phyloP scores from a whole-genome alignment of 352 stramenopile species.

The Thalassiosira livingstoniorum region DNA sequence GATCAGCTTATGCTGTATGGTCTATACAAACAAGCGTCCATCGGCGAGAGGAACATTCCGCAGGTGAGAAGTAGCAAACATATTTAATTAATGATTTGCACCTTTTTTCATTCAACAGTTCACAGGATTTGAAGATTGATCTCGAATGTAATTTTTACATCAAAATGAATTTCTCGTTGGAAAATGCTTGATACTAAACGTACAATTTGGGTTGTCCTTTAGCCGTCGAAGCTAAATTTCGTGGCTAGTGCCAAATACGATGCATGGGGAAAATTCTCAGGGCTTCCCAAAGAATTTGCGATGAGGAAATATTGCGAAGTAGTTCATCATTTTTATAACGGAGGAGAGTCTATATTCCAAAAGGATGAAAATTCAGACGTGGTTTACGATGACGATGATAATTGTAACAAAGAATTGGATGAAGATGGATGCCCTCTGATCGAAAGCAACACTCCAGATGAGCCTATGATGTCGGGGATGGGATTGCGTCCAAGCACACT shows the following conservation, averaged over 20 bases:
- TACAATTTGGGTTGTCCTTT: background rate
- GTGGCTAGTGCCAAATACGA: conserved; percentile 76
- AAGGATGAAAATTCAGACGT: conserved; percentile 49
- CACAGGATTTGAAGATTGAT: background rate
- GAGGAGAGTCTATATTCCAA: conserved; percentile 51
- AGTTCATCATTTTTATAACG: conserved; percentile 62
- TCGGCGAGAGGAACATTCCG: conserved; percentile 55
- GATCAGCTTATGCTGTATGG: conserved; percentile 79
- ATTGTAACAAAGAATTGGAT: conserved; percentile 47
- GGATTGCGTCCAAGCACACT: conserved; percentile 47
- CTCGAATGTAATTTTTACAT: background rate
- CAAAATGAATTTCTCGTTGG: conserved; percentile 12
- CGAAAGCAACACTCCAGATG: conserved; percentile 15
- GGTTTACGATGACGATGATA: conserved; percentile 61
- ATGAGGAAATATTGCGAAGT: conserved; percentile 80
- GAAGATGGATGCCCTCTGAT: conserved; percentile 56
- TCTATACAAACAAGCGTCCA: conserved; percentile 79
- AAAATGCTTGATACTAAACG: background rate
- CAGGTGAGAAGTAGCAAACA: conserved; percentile 22
- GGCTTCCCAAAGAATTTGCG: conserved; percentile 64
- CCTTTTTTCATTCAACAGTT: conserved; percentile 6
- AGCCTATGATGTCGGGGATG: conserved; percentile 33
- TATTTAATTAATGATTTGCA: no score
- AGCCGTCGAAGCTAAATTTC: conserved; percentile 67
- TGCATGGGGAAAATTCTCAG: conserved; percentile 69